Base-by-base conservation (phyloP, 2,329 filamentous ascomycete species). In the Colletotrichum camelliae region DNA sequence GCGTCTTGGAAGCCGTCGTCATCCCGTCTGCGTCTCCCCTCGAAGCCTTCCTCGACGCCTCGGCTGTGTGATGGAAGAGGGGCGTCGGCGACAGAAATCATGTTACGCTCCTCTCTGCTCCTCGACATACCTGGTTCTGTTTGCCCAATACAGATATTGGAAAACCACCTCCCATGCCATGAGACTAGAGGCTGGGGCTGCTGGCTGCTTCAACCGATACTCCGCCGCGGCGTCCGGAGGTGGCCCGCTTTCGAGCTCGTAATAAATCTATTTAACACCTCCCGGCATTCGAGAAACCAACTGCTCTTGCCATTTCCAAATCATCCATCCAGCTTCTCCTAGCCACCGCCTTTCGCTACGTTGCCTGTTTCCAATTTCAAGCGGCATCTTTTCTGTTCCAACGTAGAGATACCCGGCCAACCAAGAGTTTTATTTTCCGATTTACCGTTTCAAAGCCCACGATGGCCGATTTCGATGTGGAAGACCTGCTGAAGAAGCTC, bases 401-500 rank as follows among this genome's bases (percentile, higher is more conserved):
- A 73, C 15, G 16, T 65, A 24, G 35, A 69, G 48, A 66, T 66
- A 74, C 57, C 58, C 57, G n/a, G 13, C 7, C 21, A 52, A 21
- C 43, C 13, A 21, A 52, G 43, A n/a, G n/a, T 21, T 21, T 21
- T 29, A 24, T 68, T 60, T 48, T 10, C 27, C 18, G 10, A 29
- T 57, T 35, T 24, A 4, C 16, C 12, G 61, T n/a, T 52, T 52
- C 43, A 52, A 52, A 48, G 24, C 16, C 61, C 61, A 62, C 39
- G 70, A 76, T 76, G 74, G 87, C 88, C 35, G 85, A 90, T 77
- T 86, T 91, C 55, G 85, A 91, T 69, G 88, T 91, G 10, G 89
- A 91, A 71, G 86, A 88, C 75, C 82, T 89, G 35, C 85, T 91
- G 58, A 88, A 88, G 79, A 89, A 90, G 84, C 87, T 91, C 72